These are phyloP conservation scores for Apostasia ramifera DNA, from an alignment of 106 monocot genomes.

Conservation along the genomic window DNA sequence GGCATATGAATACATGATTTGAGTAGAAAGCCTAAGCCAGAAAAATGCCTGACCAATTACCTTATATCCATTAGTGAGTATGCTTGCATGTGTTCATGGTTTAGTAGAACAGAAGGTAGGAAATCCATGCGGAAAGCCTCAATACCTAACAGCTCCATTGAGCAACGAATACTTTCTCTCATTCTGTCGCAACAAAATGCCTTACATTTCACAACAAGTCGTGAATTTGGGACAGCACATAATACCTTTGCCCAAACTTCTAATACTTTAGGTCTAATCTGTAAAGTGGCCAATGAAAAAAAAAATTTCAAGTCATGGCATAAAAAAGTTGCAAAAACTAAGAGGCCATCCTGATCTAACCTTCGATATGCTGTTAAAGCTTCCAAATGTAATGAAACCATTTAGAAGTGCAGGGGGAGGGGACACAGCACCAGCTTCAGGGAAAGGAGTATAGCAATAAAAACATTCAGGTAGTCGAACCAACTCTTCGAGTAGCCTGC, in stretches of 20 bases:
- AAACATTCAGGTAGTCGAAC: slow-evolving; percentile 84
- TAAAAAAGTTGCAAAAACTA: too few relatives aligned
- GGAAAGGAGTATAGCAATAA: slow-evolving; percentile 92
- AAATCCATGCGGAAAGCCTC: slow-evolving; percentile 88
- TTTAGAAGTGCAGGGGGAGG: slow-evolving; percentile 74
- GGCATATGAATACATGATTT: too few relatives aligned
- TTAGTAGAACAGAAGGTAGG: slow-evolving; percentile 86
- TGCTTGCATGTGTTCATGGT: slow-evolving; percentile 99
- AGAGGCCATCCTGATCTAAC: too few relatives aligned
- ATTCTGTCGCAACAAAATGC: slow-evolving; percentile 95
- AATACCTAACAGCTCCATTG: slow-evolving; percentile 77
- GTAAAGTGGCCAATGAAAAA: slow-evolving; percentile 12
- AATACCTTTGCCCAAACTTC: slow-evolving; percentile 92
- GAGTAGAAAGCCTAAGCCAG: too few relatives aligned
- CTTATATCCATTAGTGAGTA: slow-evolving; percentile 99
- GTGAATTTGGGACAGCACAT: slow-evolving; percentile 87
- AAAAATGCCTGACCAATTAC: slow-evolving; percentile 32
- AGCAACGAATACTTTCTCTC: slow-evolving; percentile 77
- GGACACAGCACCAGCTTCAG: slow-evolving; percentile 85
- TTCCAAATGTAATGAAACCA: slow-evolving; percentile 97
- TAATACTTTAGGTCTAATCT: slow-evolving; percentile 98
- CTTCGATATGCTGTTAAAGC: slow-evolving; percentile 99
- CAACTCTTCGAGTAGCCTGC: slow-evolving; percentile 92
- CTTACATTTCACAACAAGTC: slow-evolving; percentile 94
- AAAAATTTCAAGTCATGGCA: not conserved